Evolutionary conservation across 129 eudicot genomes (phyloP).

Genomic region (Arctium minus): DNA sequence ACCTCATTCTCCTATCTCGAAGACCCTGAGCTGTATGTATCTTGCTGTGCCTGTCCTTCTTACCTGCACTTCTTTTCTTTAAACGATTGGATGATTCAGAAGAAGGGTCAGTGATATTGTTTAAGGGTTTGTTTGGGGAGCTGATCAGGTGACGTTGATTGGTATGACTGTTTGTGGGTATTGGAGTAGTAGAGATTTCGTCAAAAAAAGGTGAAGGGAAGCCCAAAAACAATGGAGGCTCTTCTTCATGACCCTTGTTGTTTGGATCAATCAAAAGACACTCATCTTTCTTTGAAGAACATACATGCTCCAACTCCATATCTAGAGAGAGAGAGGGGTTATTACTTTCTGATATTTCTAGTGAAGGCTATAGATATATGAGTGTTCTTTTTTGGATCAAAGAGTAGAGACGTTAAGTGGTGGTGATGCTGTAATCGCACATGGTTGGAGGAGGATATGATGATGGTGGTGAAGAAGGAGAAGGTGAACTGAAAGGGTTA

Average conservation of each 20-base stretch:
- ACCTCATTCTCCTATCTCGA: conserved; percentile 59
- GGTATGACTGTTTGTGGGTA: background rate
- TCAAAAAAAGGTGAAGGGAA: conserved; percentile 42
- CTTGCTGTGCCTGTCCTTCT: conserved; percentile 66
- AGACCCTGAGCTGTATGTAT: conserved; percentile 57
- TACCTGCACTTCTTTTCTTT: conserved; percentile 30
- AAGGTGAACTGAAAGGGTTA: background rate
- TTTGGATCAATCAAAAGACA: conserved; percentile 10
- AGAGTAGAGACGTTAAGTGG: background rate
- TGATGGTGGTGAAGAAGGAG: conserved; percentile 1
- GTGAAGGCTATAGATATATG: background rate
- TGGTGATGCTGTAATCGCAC: conserved; percentile 19
- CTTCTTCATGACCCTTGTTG: conserved; percentile 12
- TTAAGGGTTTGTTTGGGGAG: background rate
- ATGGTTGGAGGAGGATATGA: background rate
- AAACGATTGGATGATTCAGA: conserved; percentile 24
- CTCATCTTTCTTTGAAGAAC: conserved; percentile 14
- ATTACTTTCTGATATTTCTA: background rate
- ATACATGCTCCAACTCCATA: conserved; percentile 1
- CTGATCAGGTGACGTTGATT: background rate
- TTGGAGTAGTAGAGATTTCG: conserved; percentile 10
- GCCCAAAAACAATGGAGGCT: conserved; percentile 20
- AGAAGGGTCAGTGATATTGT: background rate
- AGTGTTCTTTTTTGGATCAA: background rate
- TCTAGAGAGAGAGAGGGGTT: background rate